Percentiles rank a stretch among this genome's conserved stretches.
Evolutionary conservation across 2,329 filamentous ascomycete genomes (phyloP).

Genomic region (Diaporthe helianthi): DNA sequence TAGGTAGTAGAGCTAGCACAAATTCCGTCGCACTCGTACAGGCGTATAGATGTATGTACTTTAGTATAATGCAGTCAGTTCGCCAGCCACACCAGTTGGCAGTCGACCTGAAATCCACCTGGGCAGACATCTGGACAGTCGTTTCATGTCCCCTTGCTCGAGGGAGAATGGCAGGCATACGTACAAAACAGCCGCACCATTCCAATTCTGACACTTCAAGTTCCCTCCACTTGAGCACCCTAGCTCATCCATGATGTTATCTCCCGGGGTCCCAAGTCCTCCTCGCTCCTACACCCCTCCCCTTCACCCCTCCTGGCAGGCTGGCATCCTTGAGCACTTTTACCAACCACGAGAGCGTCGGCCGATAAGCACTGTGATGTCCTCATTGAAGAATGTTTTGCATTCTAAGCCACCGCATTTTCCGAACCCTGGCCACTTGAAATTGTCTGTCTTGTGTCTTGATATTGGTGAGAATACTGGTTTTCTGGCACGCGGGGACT

Average conservation of each 20-base stretch:
- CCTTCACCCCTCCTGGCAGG: no score
- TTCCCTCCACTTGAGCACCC: background rate
- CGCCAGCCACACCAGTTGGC: no score
- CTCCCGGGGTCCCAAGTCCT: background rate
- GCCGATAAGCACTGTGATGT: background rate
- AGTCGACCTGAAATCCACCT: no score
- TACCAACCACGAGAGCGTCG: background rate
- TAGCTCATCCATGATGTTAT: background rate
- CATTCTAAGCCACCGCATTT: background rate
- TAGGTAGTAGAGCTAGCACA: background rate
- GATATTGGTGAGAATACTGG: background rate
- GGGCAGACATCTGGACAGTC: background rate
- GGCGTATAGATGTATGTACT: background rate
- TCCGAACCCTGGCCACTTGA: background rate
- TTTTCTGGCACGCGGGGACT: no score
- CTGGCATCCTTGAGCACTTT: background rate
- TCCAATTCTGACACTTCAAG: background rate
- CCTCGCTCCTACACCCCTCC: background rate
- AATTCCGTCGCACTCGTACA: background rate
- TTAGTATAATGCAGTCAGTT: conserved; percentile 6
- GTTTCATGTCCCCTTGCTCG: background rate
- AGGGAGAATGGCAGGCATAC: background rate
- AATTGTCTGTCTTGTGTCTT: background rate
- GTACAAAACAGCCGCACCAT: conserved; percentile 12
- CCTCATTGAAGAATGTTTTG: background rate